Base-by-base conservation (phyloP, 169 alveolate genomes). In the Ichthyophthirius multifiliis region DNA sequence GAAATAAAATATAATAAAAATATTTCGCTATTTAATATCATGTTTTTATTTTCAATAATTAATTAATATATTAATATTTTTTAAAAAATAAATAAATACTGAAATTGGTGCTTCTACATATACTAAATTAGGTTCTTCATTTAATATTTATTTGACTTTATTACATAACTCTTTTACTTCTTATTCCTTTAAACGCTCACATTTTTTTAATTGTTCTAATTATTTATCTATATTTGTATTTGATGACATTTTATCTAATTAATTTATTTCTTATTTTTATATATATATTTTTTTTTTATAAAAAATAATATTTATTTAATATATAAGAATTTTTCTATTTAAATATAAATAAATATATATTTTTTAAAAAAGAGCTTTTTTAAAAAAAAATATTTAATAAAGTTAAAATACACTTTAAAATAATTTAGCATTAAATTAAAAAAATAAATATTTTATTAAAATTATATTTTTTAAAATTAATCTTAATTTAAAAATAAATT, bases 101-200 rank as follows among this genome's bases (percentile, higher is more conserved):
- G 95, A 92, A 45, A 94, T 89, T 16, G 97, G 97, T 13, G 97
- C 83, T 13, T 86, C 75, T 27, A 94, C 76, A 41, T 85, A 46
- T 18, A 86, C 89, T 15, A 92, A 85, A 41, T 90, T 92, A 9
- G 87, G 84, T 55, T 92, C 95, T 71, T 86, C 82, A 37, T 77
- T 78, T 63, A 92, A 76, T 23, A 92, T 88, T 41, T 90, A 94
- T 76, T 89, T 86, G 20, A 94, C 94, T 63, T 84, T 88, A 64
- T 88, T 85, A 65, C 94, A 88, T 37, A 92, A 86, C 16, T 75
- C 89, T 65, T 87, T 86, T 4, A 92, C 95, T 30, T 85, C 94
- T 41, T 83, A 74, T 64, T 92, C 95, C 31, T 85, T 87, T 15
- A 85, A 63, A 44, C 43, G 65, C 45, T 87, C 90, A 44, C 96